A percentile compares a stretch with the other conserved stretches of the same genome.
Conservation (phyloP, 192 early-diverging fungal species). For the Podila verticillata region DNA sequence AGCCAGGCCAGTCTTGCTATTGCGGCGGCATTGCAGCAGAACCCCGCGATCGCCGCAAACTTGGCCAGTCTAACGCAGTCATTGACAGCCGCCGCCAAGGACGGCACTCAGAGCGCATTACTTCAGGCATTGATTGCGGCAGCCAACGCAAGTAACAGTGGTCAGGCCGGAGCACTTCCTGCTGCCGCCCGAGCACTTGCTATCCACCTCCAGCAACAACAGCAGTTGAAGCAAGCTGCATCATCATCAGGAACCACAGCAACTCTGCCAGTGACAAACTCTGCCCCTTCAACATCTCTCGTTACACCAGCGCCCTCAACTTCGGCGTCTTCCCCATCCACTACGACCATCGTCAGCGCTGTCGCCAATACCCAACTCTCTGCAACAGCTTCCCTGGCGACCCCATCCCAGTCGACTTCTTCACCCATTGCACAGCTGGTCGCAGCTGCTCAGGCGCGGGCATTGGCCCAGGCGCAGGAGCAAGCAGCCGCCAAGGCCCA, state of each 20-base stretch:
- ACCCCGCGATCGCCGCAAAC: constrained; percentile 28
- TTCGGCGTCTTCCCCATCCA: not conserved
- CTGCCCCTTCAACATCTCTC: not conserved
- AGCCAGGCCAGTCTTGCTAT: constrained; percentile 41
- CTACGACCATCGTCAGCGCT: not conserved
- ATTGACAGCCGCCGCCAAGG: constrained; percentile 33
- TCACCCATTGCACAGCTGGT: constrained; percentile 40
- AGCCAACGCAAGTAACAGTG: constrained; percentile 23
- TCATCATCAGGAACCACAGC: not conserved
- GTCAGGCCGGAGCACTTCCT: not conserved
- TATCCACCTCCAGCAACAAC: constrained; percentile 5
- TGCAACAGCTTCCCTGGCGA: constrained; percentile 6
- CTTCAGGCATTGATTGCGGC: constrained; percentile 28
- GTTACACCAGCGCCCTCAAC: not conserved
- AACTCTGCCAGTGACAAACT: not conserved
- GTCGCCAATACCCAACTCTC: not conserved
- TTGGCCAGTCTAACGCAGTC: constrained; percentile 33
- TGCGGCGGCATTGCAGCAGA: constrained; percentile 41
- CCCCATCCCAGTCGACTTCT: not conserved
- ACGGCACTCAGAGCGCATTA: constrained; percentile 33
- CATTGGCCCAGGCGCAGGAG: not conserved
- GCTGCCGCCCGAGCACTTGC: constrained; percentile 8
- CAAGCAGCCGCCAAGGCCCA: not conserved
- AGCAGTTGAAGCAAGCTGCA: constrained; percentile 1
- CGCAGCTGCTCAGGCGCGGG: constrained; percentile 42